phyloP scores from a whole-genome alignment of 495 filamentous ascomycete species.

The Saxispiralis lemnorum region DNA sequence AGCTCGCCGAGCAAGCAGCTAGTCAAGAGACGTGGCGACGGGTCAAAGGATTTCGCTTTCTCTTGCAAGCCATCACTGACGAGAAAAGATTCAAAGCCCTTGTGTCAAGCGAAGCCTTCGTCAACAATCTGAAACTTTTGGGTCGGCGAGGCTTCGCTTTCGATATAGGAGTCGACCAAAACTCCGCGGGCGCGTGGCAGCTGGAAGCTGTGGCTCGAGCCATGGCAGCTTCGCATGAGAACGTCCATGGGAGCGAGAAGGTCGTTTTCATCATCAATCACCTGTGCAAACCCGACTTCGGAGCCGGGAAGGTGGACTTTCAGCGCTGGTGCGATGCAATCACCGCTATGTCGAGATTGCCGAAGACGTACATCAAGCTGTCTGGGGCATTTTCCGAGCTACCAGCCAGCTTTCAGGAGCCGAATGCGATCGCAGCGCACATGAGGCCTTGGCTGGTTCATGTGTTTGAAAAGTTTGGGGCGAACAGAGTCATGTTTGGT shows the following conservation, averaged over 20 bases:
- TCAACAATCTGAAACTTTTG: slow-evolving; percentile 51
- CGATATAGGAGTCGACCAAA: slow-evolving; percentile 66
- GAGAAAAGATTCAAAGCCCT: slow-evolving; percentile 27
- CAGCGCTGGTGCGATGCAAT: slow-evolving; percentile 32
- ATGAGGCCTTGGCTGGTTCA: slow-evolving; percentile 49
- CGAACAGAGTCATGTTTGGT: slow-evolving; percentile 65
- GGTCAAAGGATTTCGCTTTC: slow-evolving; percentile 56
- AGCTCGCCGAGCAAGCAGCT: slow-evolving; percentile 23
- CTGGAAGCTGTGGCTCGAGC: slow-evolving; percentile 54
- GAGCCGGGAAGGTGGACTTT: slow-evolving; percentile 8
- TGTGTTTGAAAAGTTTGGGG: slow-evolving; percentile 48
- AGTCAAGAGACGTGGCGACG: slow-evolving; percentile 27
- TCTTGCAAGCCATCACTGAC: slow-evolving; percentile 57
- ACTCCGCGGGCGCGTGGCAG: slow-evolving; percentile 49
- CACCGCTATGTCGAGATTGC: slow-evolving; percentile 21
- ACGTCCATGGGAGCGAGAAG: slow-evolving; percentile 36
- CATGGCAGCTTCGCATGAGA: slow-evolving; percentile 45
- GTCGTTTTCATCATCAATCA: slow-evolving; percentile 61
- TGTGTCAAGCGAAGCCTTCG: slow-evolving; percentile 41
- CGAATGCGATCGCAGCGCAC: slow-evolving; percentile 26
- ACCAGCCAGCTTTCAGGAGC: slow-evolving; percentile 24
- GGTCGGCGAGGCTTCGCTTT: slow-evolving; percentile 42
- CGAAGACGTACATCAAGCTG: slow-evolving; percentile 66
- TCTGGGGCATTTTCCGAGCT: slow-evolving; percentile 67
- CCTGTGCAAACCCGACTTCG: slow-evolving; percentile 70